Base-by-base conservation (phyloP, 345 rosid species). In the Eucalyptus viminalis region DNA sequence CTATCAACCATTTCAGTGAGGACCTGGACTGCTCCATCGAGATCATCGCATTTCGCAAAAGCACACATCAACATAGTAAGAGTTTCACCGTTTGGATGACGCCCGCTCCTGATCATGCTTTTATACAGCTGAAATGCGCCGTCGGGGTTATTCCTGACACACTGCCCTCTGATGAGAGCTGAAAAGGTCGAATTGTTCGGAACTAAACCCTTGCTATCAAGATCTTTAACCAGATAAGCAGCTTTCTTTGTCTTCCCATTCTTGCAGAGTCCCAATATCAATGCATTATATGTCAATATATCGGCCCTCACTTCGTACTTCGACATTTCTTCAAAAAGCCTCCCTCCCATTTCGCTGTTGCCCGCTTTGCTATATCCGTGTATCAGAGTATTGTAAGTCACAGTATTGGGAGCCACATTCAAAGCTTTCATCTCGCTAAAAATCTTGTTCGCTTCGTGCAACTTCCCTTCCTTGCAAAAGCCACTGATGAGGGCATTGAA, bases 191-290 rank as follows among this genome's bases (percentile, higher is more conserved):
- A 96, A 29, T 95, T 93, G 90, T 96, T 96, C 43, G 96, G 98
- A 54, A 91, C 94, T 90, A 97, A 92, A 65, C 92, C 91, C 94
- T 94, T 91, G 89, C 94, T 95, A 87, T 95, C 97, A 40, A 97
- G 96, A 88, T 95, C 95, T 92, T 94, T 95, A 86, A 96, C 95
- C 89, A 96, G 89, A 90, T 91, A 93, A 22, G 99, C 99, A 89
- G 99, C 97, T 90, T 95, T 96, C 95, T 94, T 97, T 37, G 99
- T 97, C 97, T 96, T 96, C 6, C 97, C 99, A 87, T 93, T 97
- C 87, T 93, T 96, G 93, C 99, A 96, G 9, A 96, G 91, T 58
- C 99, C 99, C 88, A 93, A 90, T 80, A 97, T 95, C 94, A 96
- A 92, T 1, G 97, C 98, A 49, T 96, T 97, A 85, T 96, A 96